These are phyloP conservation scores for Lantana camara DNA, from an alignment of 257 asterid genomes.

Conservation along the genomic window DNA sequence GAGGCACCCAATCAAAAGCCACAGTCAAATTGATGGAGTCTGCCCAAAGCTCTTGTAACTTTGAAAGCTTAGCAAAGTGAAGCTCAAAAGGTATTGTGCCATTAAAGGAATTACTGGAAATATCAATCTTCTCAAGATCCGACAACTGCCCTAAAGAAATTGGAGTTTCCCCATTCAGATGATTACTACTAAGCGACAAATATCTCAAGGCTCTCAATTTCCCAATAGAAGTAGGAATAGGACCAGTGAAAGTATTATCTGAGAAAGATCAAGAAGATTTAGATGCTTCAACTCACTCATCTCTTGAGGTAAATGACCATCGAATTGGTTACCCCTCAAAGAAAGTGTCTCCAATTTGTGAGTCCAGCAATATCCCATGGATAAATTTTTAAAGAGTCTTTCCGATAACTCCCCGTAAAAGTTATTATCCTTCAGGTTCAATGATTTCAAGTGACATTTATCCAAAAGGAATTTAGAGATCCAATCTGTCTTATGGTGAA, in stretches of 20 bases:
- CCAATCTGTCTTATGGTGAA: neutral
- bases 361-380: neutral
- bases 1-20: neutral
- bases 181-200: neutral
- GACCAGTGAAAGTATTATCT: neutral
- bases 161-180: neutral
- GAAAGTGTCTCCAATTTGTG: neutral
- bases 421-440: neutral
- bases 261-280: neutral
- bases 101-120: neutral
- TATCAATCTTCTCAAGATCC: neutral
- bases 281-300: neutral
- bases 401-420: slow-evolving; percentile 3
- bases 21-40: neutral
- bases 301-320: neutral
- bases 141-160: neutral
- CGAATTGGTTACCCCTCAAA: neutral
- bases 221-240: neutral
- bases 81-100: neutral
- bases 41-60: neutral
- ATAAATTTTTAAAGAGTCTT: neutral
- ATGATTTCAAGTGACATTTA: slow-evolving; percentile 7
- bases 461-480: neutral
- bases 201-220: too few relatives aligned
- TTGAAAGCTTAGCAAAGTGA: slow-evolving; percentile 2